Evolutionary conservation across 352 stramenopile genomes (phyloP).

Genomic region (Phytopythium delawarense): DNA sequence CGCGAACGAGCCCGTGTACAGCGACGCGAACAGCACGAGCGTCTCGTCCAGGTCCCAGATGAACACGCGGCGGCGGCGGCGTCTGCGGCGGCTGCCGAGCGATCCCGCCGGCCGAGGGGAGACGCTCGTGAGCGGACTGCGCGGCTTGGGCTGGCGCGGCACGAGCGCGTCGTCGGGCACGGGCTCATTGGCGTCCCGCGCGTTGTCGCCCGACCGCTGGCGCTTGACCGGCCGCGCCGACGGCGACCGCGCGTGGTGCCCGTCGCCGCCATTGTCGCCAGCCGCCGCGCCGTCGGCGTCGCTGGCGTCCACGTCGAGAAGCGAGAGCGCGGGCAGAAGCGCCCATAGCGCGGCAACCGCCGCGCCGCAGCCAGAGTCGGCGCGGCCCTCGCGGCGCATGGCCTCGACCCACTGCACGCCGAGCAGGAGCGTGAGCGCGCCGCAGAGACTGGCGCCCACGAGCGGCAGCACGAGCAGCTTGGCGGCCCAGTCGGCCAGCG

Average conservation of each 20-base stretch:
- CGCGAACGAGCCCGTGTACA: conserved; percentile 74
- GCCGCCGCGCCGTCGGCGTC: background rate
- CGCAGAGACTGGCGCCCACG: conserved; percentile 61
- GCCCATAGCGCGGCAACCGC: conserved; percentile 10
- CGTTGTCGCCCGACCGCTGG: conserved; percentile 20
- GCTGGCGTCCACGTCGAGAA: background rate
- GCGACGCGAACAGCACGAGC: conserved; percentile 73
- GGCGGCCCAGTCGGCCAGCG: conserved; percentile 30
- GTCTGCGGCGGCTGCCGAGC: background rate
- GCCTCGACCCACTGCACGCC: conserved; percentile 61
- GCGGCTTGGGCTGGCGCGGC: background rate
- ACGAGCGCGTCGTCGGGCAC: background rate
- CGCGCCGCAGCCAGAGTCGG: background rate
- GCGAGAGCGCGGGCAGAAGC: background rate
- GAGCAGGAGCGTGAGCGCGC: conserved; percentile 41
- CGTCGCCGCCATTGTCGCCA: conserved; percentile 11
- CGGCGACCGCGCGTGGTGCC: conserved; percentile 6
- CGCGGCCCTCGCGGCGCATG: conserved; percentile 18
- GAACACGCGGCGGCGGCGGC: conserved; percentile 38
- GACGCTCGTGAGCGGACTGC: background rate
- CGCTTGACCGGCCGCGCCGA: conserved; percentile 29
- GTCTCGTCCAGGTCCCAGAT: conserved; percentile 87
- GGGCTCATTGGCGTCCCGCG: background rate
- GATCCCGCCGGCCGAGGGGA: background rate
- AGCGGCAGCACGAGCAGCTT: conserved; percentile 60